Evolutionary conservation across 148 eudicot genomes (phyloP).

Genomic region (Gaultheria prostrata): DNA sequence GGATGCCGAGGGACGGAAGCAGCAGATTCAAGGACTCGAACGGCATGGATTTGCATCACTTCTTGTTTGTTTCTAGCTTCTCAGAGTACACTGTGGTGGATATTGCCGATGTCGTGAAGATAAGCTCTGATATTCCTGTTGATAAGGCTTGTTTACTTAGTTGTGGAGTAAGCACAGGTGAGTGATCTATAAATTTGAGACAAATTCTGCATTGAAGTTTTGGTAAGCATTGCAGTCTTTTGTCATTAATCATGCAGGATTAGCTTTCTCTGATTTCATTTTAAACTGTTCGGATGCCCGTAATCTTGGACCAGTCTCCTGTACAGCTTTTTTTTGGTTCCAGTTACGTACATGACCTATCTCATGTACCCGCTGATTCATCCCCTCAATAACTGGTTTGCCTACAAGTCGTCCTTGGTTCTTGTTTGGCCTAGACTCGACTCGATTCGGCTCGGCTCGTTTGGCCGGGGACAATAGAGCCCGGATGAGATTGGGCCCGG

Average conservation of each 20-base stretch:
- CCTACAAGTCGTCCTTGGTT: neutral
- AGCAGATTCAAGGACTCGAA: conserved; percentile 47
- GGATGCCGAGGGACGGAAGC: conserved; percentile 49
- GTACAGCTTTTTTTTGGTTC: no score
- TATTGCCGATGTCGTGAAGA: conserved; percentile 43
- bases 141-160: conserved; percentile 62
- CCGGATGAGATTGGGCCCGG: no score
- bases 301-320: no score
- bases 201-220: no score
- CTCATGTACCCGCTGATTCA: neutral
- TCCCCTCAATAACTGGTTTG: neutral
- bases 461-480: no score
- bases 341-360: no score
- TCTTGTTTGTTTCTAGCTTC: conserved; percentile 51
- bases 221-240: no score
- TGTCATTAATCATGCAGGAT: no score
- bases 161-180: conserved; percentile 61
- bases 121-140: conserved; percentile 32
- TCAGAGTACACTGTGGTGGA: conserved; percentile 61
- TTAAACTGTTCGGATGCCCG: no score
- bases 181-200: no score
- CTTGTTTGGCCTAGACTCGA: neutral
- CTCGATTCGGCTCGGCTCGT: no score
- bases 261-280: no score
- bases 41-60: conserved; percentile 39